These are phyloP conservation scores for Aspergillus phoenicis DNA, from an alignment of 2,329 filamentous ascomycete species.

Conservation along the genomic window DNA sequence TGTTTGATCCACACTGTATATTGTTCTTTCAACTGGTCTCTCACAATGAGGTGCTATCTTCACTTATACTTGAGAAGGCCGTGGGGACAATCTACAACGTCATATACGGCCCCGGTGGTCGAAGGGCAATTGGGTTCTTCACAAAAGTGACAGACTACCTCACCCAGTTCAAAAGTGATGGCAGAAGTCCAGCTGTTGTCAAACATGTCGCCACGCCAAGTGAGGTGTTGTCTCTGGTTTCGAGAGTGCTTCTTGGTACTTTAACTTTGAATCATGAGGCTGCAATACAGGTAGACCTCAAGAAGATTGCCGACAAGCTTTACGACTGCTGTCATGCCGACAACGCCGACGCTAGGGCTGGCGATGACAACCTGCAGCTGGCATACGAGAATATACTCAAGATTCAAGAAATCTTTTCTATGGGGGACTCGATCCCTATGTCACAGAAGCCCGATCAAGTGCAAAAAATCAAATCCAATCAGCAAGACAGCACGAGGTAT, in stretches of 20 bases:
- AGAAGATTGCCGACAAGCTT: slow-evolving; percentile 5
- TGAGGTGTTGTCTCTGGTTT: slow-evolving; percentile 4
- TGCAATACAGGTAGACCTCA: slow-evolving; percentile 6
- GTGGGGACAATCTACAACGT: slow-evolving; percentile 20
- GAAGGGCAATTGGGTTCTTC: slow-evolving; percentile 9
- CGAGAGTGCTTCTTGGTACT: slow-evolving; percentile 10
- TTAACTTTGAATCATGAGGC: slow-evolving; percentile 12
- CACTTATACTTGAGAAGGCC: slow-evolving; percentile 13
- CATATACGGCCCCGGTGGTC: slow-evolving; percentile 14
- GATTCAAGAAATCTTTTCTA: neutral
- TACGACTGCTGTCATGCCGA: neutral
- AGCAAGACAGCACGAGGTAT: neutral
- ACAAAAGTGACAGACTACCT: neutral
- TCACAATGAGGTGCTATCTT: slow-evolving; percentile 2
- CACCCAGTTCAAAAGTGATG: neutral
- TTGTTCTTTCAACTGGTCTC: slow-evolving; percentile 15
- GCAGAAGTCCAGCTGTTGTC: neutral
- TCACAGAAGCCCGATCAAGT: neutral
- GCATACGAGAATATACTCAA: neutral
- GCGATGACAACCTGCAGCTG: neutral
- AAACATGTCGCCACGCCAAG: neutral
- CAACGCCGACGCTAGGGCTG: neutral
- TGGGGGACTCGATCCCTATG: neutral
- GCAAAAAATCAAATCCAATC: neutral
- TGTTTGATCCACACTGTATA: slow-evolving; percentile 17